Conservation (phyloP, 352 stramenopile species). For the Hyaloperonospora brassicae region DNA sequence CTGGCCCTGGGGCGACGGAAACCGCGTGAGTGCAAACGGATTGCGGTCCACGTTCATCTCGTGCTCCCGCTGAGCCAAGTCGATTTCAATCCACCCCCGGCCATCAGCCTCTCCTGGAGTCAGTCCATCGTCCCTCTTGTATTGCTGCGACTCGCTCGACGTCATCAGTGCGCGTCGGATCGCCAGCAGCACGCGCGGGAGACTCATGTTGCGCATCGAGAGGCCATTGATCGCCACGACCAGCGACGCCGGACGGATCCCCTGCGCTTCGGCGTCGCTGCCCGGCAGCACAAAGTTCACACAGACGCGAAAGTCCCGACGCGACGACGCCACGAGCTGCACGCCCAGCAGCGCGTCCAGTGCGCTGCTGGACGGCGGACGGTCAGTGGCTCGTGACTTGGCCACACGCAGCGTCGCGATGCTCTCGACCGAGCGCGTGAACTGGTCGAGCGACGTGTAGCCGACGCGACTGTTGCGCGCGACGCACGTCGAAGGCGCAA, state of each 20-base stretch:
- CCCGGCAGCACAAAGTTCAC: constrained; percentile 58
- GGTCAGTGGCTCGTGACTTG: constrained; percentile 17
- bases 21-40: constrained; percentile 56
- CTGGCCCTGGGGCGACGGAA: constrained; percentile 59
- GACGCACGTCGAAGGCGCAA: constrained; percentile 4
- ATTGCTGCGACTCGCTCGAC: constrained; percentile 1
- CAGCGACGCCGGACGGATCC: constrained; percentile 44
- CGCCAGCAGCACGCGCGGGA: constrained; percentile 40
- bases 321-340: constrained; percentile 47
- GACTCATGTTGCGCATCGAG: constrained; percentile 39
- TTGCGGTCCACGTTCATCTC: constrained; percentile 65
- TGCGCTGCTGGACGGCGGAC: constrained; percentile 35
- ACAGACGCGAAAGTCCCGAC: constrained; percentile 51
- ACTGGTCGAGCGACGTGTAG: constrained; percentile 27
- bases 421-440: constrained; percentile 45
- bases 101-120: constrained; percentile 28
- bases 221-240: constrained; percentile 51
- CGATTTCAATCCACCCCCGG: constrained; percentile 32
- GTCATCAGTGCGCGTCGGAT: constrained; percentile 34
- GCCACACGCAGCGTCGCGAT: constrained; percentile 41
- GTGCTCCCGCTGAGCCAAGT: constrained; percentile 57
- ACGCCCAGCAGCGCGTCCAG: constrained; percentile 47
- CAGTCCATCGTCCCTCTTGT: constrained; percentile 3
- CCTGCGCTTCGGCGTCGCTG: constrained; percentile 39
- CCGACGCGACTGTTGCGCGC: constrained; percentile 18